Conservation (phyloP, 805 yeast species). For the Candida oleophila region DNA sequence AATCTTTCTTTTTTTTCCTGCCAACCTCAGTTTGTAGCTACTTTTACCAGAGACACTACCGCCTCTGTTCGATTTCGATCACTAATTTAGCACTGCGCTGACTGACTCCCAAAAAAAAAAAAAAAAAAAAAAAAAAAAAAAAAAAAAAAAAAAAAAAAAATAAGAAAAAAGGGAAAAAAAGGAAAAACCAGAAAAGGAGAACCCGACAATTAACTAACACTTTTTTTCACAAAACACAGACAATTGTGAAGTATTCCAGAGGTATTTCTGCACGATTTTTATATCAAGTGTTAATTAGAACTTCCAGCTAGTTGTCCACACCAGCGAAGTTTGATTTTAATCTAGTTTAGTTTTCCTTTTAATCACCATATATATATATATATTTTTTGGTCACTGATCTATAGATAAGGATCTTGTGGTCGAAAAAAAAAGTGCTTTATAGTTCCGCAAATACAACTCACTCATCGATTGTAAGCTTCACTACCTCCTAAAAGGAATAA, state of each 20-base stretch:
- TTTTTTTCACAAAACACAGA: conserved; percentile 1
- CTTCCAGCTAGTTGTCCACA: no score
- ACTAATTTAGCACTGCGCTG: neutral
- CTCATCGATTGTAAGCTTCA: no score
- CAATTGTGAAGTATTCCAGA: neutral
- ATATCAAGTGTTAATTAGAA: neutral
- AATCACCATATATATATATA: no score
- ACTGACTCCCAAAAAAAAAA: neutral
- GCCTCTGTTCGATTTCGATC: neutral
- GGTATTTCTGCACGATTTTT: neutral
- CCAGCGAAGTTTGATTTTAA: no score
- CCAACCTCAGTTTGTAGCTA: neutral
- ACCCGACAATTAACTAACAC: neutral
- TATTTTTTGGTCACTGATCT: no score
- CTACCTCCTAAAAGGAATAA: no score
- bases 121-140: neutral
- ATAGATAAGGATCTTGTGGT: neutral
- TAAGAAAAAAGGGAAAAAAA: neutral
- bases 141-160: neutral
- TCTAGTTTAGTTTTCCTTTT: no score
- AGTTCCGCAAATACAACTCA: no score
- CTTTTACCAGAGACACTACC: neutral
- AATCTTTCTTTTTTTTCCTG: neutral
- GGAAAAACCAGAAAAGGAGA: neutral
- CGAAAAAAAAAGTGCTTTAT: no score